Base-by-base conservation (phyloP, 73 alveolate genomes). In the Paramecium primaurelia region DNA sequence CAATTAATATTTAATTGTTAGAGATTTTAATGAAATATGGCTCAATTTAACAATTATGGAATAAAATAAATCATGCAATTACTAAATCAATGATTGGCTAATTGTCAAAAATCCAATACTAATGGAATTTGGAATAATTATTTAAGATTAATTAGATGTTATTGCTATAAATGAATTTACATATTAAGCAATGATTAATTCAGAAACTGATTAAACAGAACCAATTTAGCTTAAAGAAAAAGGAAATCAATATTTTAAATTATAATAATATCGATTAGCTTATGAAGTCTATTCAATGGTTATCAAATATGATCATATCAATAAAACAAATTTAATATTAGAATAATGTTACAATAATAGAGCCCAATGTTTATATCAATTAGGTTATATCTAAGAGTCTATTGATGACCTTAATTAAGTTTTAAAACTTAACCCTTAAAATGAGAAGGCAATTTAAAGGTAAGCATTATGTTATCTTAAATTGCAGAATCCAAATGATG, bases 1-100 rank as follows among this genome's bases (percentile, higher is more conserved):
- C 49, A 64, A 8, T 34, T 9, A 54, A 54, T 54, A 64, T 64
- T 64, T 64, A 28, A 64, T 64, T 32, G 84, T 64, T 10, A 64
- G 47, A 64, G 84, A 64, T 64, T 64, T 64, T n/a, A 64, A 64
- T 64, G 84, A 64, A 28, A 64, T 64, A 25, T 64, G 84, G 84
- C 26, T 64, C 11, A 64, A 64, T 64, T 8, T 64, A 32, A 64
- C 84, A 1, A 64, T 64, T 28, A 7, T 64, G 26, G 8, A 28
- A 64, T 64, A 64, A 64, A 64, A 64, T 64, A 12, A 32, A 64
- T 11, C 4, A 11, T 54, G 69, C 69, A 54, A 54, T 54, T 64
- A 28, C 12, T 11, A 64, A 14, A 20, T 64, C 3, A 34, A 64
- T 64, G 84, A 64, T 64, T 64, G 84, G 42, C 14, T 64, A 3